phyloP scores from a whole-genome alignment of 129 eudicot genomes.

The Pseudognaphalium luteoalbum region DNA sequence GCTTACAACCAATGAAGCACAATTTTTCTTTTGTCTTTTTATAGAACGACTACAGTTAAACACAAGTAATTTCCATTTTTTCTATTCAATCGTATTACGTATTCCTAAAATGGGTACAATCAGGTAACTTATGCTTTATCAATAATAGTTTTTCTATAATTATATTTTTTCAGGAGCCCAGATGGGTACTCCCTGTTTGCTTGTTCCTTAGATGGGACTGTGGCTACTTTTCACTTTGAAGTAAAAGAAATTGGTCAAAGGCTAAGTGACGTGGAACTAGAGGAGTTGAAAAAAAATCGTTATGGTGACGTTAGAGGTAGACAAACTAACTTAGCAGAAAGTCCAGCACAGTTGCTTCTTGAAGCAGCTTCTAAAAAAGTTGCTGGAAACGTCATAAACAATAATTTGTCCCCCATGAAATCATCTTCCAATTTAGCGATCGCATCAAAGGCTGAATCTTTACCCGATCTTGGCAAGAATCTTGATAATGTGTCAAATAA shows the following conservation, averaged over 20 bases:
- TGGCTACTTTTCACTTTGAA: slow-evolving; percentile 86
- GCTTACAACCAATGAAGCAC: neutral
- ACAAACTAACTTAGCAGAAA: slow-evolving; percentile 90
- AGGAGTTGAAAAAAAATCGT: slow-evolving; percentile 80
- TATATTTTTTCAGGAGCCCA: slow-evolving; percentile 73
- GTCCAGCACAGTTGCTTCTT: slow-evolving; percentile 85
- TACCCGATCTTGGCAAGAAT: slow-evolving; percentile 48
- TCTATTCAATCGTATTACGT: neutral
- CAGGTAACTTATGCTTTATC: neutral
- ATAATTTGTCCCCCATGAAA: slow-evolving; percentile 42
- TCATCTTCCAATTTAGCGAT: slow-evolving; percentile 40
- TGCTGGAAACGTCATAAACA: slow-evolving; percentile 33
- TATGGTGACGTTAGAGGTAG: slow-evolving; percentile 92
- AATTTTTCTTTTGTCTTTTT: neutral
- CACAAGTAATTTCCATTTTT: neutral
- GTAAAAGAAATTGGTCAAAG: slow-evolving; percentile 77
- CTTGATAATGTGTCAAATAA: slow-evolving; percentile 48
- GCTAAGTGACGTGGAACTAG: slow-evolving; percentile 72
- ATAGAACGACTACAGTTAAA: neutral
- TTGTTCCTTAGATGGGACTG: slow-evolving; percentile 92
- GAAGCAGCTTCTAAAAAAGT: slow-evolving; percentile 91
- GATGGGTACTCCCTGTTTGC: slow-evolving; percentile 97
- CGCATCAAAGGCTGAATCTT: slow-evolving; percentile 49
- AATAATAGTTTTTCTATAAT: neutral
- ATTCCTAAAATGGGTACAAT: too few relatives aligned